Base-by-base conservation (phyloP, 305 asterid species). In the Solanum hybrid region DNA sequence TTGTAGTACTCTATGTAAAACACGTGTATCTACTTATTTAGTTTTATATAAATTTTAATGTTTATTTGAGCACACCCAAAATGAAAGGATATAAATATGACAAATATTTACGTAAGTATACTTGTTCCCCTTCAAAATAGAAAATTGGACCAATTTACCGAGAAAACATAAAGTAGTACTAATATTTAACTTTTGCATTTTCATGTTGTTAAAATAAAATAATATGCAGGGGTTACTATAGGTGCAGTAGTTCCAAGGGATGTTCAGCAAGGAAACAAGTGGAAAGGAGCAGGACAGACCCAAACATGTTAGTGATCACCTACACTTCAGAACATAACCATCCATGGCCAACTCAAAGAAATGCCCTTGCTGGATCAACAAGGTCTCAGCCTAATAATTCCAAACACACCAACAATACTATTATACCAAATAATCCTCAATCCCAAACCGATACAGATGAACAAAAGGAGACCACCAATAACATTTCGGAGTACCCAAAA, bases 351-450 rank as follows among this genome's bases (percentile, higher is more conserved):
- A 96, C 99, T 1, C 98, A 97, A 61, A 86, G 98, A 90, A 96
- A 97, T 90, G 98, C 99, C 87, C 96, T 97, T 1, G 97, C 99
- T 5, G 99, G 99, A 45, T 97, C 98, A 86, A 94, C 99, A 0
- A 87, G 98, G 90, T 87, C 95, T 20, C 97, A 93, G 90, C 95
- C 95, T 36, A 79, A 94, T 89, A 94, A 94, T 51, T 88, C 75
- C 51, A 90, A 45, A 51, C 22, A 31, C 76, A 84, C 38, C 33
- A 79, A 91, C 15, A 77, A 94, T 29, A 37, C 89, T 8, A 88
- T 39, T 4, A 22, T 34, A 34, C 9, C 86, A 80, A 72, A 93
- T 26, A 17, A 20, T 32, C 36, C 33, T 34, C 88, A 89, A 87
- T 6, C 91, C 36, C 92, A 89, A 32, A 65, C 33, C 57, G 22